Base-by-base conservation (phyloP, 2,329 filamentous ascomycete species). In the Penicillium sp. region DNA sequence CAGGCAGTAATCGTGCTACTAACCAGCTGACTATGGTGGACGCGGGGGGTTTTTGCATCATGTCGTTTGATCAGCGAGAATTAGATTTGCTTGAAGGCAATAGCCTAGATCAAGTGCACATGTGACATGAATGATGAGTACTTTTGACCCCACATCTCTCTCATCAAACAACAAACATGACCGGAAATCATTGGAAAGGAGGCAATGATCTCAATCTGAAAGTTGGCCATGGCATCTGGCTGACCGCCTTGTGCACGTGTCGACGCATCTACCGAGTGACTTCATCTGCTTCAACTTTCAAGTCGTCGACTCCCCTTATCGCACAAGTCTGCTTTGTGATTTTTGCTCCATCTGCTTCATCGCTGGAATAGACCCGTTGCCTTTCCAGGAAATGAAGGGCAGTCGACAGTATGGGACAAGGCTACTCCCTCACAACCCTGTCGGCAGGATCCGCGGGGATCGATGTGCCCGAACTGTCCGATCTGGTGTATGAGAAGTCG, bases 391-490 rank as follows among this genome's bases (percentile, higher is more conserved):
- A 57, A 69, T 69, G 66, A 66, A 56, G 57, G 52, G 36, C 50
- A 49, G 50, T 56, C 55, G 46, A 59, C 67, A 75, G 50, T 60
- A 99, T 99, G 93, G 93, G 93, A 58, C 93, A 99, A 79, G 91
- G 89, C 58, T 96, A 96, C 75, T 96, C 92, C 55, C 83, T 95
- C 62, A 89, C 90, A 46, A 91, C 90, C 66, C 87, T 95, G 57
- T 93, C 90, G 46, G 89, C 89, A 55, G 93, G 91, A 67, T 88
- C 89, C 46, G 91, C 91, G 50, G 89, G 90, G 61, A 95, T 99
- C 69, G 92, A 99, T 70, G 83, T 95, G 25, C 87, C 91, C 33
- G 92, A 99, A 75, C 82, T 99, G 35, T 82, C 88, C 36, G 93
- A 97, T 66, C 76, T 97, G 51, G 83, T 86, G 31, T 95, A 96